Evolutionary conservation across 2,329 filamentous ascomycete species (phyloP), one percentile per base, ranked within the genome.

Genomic region (Colletotrichum australisinense): DNA sequence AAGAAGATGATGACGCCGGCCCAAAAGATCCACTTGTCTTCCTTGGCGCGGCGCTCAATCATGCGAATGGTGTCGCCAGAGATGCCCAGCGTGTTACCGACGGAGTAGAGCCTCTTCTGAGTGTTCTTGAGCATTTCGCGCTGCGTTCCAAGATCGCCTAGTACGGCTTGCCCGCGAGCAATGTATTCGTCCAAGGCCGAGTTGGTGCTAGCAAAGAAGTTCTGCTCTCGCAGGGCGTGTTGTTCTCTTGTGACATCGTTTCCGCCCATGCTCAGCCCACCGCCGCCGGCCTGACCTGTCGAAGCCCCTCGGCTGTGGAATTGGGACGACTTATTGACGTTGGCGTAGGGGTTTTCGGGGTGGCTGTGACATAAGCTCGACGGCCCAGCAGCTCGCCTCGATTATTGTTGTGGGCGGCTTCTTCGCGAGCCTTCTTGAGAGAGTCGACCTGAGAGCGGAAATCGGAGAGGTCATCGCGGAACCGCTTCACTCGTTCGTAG

Each of bases 11-110:
- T 83, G 3, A 96, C 95, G 0, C 97, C 95, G 0, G 87, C 93
- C 88, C 93, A 94, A 82, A 99, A 99, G 46, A 99, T 97, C 95
- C 95, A 98, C 84, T 98, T 98, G 82, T 99, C 97, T 86, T 98
- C 94, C 82, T 92, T 93, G 63, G 97, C 95, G 75, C 97, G 88
- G 77, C 97, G 86, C 84, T 98, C 96, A 55, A 99, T 93, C 95
- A 97, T 98, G 59, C 97, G 92, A 76, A 99, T 99, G 2, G 97
- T 99, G 81, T 98, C 96, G 24, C 96, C 95, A 79, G 94, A 97
- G 73, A 99, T 90, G 0, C 97, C 97, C 60, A 99, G 85, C 26
- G 97, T 98, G 80, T 97, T 98, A 7, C 94, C 97, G 24, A 98
- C 95, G 78, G 91, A 96, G 81, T 98, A 98, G 63, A 99, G 87